Evolutionary conservation across 345 rosid species (phyloP), one percentile per base, ranked within the genome.

Genomic region (Salix exigua): DNA sequence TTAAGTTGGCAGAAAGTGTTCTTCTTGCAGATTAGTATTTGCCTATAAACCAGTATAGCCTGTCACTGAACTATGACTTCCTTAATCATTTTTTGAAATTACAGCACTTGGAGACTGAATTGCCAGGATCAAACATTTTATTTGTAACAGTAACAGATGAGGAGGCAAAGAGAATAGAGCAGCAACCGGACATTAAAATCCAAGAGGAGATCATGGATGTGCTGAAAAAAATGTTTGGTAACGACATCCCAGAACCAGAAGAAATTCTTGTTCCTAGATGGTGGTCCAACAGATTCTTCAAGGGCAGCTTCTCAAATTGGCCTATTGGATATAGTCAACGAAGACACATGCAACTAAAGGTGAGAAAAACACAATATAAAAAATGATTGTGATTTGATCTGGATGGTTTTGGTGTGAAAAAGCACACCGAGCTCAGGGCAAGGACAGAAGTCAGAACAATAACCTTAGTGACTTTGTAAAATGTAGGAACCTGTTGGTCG

Each of bases 211-310:
- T 26, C 33, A 79, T 79, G 82, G 75, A 48, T 6, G 68, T 74
- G 2, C 66, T 79, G 8, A 37, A 42, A 64, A 70, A 79, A 26
- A 62, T 79, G 82, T 79, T 79, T 37, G 82, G 82, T 21, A 17
- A 60, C 21, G 19, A 37, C 38, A 69, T 79, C n/a, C 82, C 82
- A 31, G 19, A 69, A 12, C 70, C 82, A 4, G 63, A 19, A 16
- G 64, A 68, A 38, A 74, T 79, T 7, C 77, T 79, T 23, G 71
- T 79, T 40, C 82, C 82, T 4, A 74, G 77, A 64, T 79, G 82
- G 82, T 44, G 77, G 40, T 25, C 51, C 25, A 51, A 74, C 48
- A 68, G 75, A 42, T 74, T 79, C 58, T 74, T 25, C 74, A 44
- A 38, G 46, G 82, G 82, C 13, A 74, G 74, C 73, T 79, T 58